A percentile compares a stretch with the other conserved stretches of the same genome.
Conservation (phyloP, 768 basidiomycete species). For the Serpula lacrymans region DNA sequence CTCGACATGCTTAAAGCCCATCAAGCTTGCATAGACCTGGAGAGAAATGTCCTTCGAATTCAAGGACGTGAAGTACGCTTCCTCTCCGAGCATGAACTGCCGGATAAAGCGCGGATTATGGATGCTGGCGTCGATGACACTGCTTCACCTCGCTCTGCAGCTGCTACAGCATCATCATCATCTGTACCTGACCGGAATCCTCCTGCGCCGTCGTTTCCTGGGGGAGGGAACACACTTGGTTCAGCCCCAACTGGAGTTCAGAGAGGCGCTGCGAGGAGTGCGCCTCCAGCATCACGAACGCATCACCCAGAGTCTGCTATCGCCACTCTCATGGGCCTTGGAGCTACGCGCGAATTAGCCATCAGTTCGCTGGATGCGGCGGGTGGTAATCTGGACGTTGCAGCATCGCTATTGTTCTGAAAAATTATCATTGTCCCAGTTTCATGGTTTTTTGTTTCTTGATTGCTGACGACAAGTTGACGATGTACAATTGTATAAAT, state of each 20-base stretch:
- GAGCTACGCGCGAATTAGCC: constrained; percentile 74
- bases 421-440: not conserved
- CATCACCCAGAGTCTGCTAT: constrained; percentile 61
- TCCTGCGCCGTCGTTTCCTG: constrained; percentile 51
- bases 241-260: constrained; percentile 31
- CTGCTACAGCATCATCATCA: constrained; percentile 16
- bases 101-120: constrained; percentile 63
- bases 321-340: constrained; percentile 67
- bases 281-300: constrained; percentile 10
- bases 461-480: not conserved
- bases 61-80: constrained; percentile 87
- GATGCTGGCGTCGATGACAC: constrained; percentile 29
- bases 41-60: constrained; percentile 87
- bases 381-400: constrained; percentile 83
- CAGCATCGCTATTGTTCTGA: constrained; percentile 83
- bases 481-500: constrained; percentile 8
- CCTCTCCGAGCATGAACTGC: constrained; percentile 92
- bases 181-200: constrained; percentile 14
- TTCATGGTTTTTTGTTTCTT: not conserved
- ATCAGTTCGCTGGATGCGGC: constrained; percentile 73
- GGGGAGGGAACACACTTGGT: constrained; percentile 63
- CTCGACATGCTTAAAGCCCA: constrained; percentile 99
- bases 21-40: constrained; percentile 93
- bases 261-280: no score
- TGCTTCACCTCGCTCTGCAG: constrained; percentile 16